Base-by-base conservation (phyloP, 768 basidiomycete genomes). In the Baorangia bicolor region DNA sequence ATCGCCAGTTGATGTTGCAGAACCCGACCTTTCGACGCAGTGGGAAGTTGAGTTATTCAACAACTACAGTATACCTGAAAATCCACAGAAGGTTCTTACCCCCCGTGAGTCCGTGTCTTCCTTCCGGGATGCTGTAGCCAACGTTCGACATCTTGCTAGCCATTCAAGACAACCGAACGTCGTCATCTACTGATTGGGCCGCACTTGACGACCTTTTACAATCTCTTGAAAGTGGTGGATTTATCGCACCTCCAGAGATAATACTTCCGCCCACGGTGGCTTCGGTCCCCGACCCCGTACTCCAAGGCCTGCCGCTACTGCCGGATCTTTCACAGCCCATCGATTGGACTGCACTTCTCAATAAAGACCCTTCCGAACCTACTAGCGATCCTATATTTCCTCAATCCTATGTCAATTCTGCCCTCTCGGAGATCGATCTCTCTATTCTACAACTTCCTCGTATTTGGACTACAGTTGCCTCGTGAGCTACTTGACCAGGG, bases 31-130 rank as follows among this genome's bases (percentile, higher is more conserved):
- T 1, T 64, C 61, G 0, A n/a, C 61, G 4, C 68, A 53, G 0
- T 56, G 74, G 46, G 69, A 77, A 35, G 66, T 79, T 1, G 65
- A 74, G 8, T 23, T 77, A 47, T 73, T 73, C 31, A 60, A 63
- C 8, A 52, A 68, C 0, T 67, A 74, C 1, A 46, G 6, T 3
- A 56, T 65, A 20, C 59, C 53, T 9, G 60, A 56, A 34, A 39
- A 59, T 13, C 7, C 23, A 28, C 38, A 53, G 23, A 30, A 33
- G 12, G 3, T 42, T 6, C 21, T 46, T 4, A 6, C 14, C 10
- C 13, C 47, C 33, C 8, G 54, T 57, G 41, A 62, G 45, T 59
- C 5, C 16, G 4, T 38, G 16, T 47, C 8, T 40, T 41, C 11
- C 12, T 45, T 40, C 10, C 0, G 3, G 2, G 11, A 21, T 27